phyloP scores from a whole-genome alignment of 2,329 filamentous ascomycete species.

The Alternaria consortialis region DNA sequence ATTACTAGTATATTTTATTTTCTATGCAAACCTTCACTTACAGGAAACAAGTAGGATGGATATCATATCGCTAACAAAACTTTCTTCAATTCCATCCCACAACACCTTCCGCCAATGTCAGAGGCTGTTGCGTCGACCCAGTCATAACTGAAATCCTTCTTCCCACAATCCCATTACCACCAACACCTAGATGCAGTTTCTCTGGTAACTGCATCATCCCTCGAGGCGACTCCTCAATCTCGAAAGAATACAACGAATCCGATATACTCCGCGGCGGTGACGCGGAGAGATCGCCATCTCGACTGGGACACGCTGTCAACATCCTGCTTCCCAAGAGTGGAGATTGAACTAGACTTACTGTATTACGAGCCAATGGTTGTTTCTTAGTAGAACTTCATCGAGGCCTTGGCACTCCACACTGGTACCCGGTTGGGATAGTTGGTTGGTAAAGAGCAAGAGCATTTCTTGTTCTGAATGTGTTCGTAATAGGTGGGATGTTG shows the following conservation, averaged over 20 bases:
- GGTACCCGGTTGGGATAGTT: slow-evolving; percentile 32
- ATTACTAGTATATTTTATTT: not conserved
- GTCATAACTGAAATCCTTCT: slow-evolving; percentile 45
- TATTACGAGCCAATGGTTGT: slow-evolving; percentile 41
- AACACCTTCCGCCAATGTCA: slow-evolving; percentile 43
- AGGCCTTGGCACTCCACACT: slow-evolving; percentile 41
- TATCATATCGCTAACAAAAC: accelerated
- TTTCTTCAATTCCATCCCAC: slow-evolving; percentile 46
- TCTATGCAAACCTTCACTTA: not conserved
- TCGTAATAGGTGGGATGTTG: slow-evolving; percentile 19
- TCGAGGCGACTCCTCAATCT: slow-evolving; percentile 15
- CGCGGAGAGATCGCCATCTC: slow-evolving; percentile 42
- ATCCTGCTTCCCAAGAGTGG: not conserved
- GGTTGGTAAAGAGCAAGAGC: slow-evolving; percentile 41
- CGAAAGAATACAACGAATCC: slow-evolving; percentile 40
- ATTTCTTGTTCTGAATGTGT: slow-evolving; percentile 31
- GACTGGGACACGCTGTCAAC: slow-evolving; percentile 16
- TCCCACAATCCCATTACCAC: slow-evolving; percentile 45
- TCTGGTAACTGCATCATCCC: slow-evolving; percentile 28
- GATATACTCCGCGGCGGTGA: slow-evolving; percentile 1
- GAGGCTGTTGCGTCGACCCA: slow-evolving; percentile 25
- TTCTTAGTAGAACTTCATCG: slow-evolving; percentile 10
- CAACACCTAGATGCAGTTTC: slow-evolving; percentile 42
- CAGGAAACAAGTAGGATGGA: accelerated
- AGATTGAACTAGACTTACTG: slow-evolving; percentile 30